Base-by-base conservation (phyloP, 352 stramenopile species). In the Globisporangium nagaii region DNA sequence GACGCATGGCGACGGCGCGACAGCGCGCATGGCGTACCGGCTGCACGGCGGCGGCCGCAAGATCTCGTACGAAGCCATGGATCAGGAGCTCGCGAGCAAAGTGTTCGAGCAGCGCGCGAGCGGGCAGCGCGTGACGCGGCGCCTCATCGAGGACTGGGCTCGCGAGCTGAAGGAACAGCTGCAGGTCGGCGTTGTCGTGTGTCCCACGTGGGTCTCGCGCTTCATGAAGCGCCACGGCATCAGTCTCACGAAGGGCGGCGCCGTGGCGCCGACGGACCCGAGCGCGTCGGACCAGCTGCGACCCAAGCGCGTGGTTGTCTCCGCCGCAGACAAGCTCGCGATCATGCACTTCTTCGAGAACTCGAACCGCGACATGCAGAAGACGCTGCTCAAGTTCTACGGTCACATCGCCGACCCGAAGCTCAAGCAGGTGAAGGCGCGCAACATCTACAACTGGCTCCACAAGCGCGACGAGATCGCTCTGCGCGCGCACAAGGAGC, bases 321-420 rank as follows among this genome's bases (percentile, higher is more conserved):
- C 51, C 8, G 19, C 32, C 12, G 40, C 39, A 9, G 40, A 58
- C 28, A 58, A 58, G 40, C 51, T 58, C 20, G 51, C 51, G 40
- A 58, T 58, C 39, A 42, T 50, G 19, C 24, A 39, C 15, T 58
- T 58, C 20, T 58, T 50, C 24, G 51, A 58, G 40, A 49, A 13
- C 12, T 49, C 51, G 30, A 37, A 32, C 8, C 51, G 39, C 51
- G 51, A 58, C 51, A 58, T 58, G 39, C 28, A 49, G 19, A 49
- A 47, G 31, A 58, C 51, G 40, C 51, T 58, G 51, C 39, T 42
- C 39, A 31, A 49, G 51, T 58, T 58, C 40, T 58, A 50, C 17
- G 51, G 51, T 2, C 39, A 24, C 27, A 58, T 58, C 20, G 19
- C 30, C 13, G 51, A 58, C 51, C 37, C 51, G 11, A 58, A 58